phyloP scores from a whole-genome alignment of 495 filamentous ascomycete genomes.

The Cercophora sp. region DNA sequence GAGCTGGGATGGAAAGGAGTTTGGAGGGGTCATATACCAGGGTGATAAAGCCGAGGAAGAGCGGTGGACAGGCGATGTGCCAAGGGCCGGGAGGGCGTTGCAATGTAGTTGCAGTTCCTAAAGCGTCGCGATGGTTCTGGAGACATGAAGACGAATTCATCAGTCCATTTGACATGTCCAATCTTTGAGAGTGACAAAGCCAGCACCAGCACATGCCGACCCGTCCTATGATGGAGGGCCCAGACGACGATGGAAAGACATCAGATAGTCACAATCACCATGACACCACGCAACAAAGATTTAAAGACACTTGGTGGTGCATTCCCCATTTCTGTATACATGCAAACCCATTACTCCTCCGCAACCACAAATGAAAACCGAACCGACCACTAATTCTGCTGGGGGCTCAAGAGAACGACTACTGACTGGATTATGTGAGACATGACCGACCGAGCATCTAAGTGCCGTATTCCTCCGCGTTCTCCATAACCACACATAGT shows the following conservation, averaged over 20 bases:
- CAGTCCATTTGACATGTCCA: no score
- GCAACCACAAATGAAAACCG: no score
- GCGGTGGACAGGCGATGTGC: conserved; percentile 85
- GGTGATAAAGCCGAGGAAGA: conserved; percentile 68
- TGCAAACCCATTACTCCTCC: no score
- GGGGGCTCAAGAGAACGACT: conserved; percentile 29
- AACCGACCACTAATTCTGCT: background rate
- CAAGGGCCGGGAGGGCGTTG: conserved; percentile 67
- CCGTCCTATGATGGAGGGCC: no score
- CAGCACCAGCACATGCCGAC: background rate
- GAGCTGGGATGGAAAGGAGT: conserved; percentile 53
- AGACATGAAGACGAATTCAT: no score
- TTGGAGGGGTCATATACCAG: conserved; percentile 30
- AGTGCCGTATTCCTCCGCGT: conserved; percentile 12
- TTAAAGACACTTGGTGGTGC: no score
- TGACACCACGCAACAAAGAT: no score
- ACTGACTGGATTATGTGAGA: conserved; percentile 29
- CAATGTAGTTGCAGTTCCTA: conserved; percentile 82
- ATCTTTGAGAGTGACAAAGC: background rate
- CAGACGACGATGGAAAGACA: no score
- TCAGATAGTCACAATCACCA: no score
- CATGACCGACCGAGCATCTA: conserved; percentile 30
- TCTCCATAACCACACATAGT: conserved; percentile 19
- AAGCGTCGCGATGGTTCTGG: no score
- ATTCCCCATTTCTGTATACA: no score